These are phyloP conservation scores for Ogataea allantospora DNA, from an alignment of 805 yeast genomes.

Conservation along the genomic window DNA sequence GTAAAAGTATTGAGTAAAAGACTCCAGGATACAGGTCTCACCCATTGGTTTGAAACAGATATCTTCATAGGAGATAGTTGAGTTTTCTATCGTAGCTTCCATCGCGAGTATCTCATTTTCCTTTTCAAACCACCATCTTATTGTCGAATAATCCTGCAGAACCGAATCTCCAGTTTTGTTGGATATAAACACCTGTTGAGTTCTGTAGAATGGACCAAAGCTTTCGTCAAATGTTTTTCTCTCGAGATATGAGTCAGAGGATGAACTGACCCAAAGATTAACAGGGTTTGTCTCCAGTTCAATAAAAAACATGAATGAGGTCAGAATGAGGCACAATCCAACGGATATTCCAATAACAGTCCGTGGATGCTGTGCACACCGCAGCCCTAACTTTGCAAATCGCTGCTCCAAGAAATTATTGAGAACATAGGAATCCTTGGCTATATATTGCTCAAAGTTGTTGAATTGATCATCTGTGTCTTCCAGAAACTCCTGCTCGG, in stretches of 20 bases:
- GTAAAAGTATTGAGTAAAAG: slow-evolving; percentile 83
- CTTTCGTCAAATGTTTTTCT: slow-evolving; percentile 68
- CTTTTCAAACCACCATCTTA: slow-evolving; percentile 87
- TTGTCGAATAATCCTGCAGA: slow-evolving; percentile 54
- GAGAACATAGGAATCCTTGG: slow-evolving; percentile 42
- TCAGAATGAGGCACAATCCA: slow-evolving; percentile 42
- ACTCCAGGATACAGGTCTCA: slow-evolving; percentile 78
- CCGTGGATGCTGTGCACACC: slow-evolving; percentile 63
- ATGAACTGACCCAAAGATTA: slow-evolving; percentile 85
- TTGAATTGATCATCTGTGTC: slow-evolving; percentile 21
- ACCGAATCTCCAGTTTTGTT: slow-evolving; percentile 69
- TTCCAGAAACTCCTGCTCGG: slow-evolving; percentile 10
- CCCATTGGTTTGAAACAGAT: slow-evolving; percentile 83
- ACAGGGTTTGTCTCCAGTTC: slow-evolving; percentile 77
- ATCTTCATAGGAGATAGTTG: slow-evolving; percentile 46
- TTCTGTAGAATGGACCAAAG: slow-evolving; percentile 90
- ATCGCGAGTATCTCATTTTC: slow-evolving; percentile 52
- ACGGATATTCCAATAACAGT: slow-evolving; percentile 45
- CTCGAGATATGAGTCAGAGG: slow-evolving; percentile 66
- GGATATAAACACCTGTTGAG: slow-evolving; percentile 77
- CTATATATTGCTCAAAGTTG: slow-evolving; percentile 19
- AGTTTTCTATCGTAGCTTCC: slow-evolving; percentile 22
- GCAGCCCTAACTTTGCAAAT: slow-evolving; percentile 51
- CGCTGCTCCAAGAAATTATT: slow-evolving; percentile 46
- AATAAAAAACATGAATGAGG: slow-evolving; percentile 50